Evolutionary conservation across 2,329 filamentous ascomycete genomes (phyloP), one percentile per base, ranked within the genome.

Genomic region (Ascochyta fabae): DNA sequence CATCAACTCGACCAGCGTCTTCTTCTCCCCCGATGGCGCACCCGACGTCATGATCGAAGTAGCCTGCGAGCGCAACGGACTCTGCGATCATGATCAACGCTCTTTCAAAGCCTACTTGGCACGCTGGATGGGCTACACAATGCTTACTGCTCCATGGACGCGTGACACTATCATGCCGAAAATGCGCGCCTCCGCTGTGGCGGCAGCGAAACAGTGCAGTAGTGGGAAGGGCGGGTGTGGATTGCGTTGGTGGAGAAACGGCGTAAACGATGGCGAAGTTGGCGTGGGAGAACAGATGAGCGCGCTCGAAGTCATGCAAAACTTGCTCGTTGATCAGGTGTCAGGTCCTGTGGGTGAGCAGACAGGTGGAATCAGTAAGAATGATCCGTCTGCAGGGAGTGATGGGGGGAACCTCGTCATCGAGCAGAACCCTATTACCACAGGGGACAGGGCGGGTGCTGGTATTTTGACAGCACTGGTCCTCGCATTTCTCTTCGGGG

Each of bases 391-490:
- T 40, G 77, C 76, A 3, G 77, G 77, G 12, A 59, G 52, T 55
- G 67, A 72, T 36, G 56, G 51, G 16, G 66, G 70, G 38, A 58
- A 56, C 35, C 58, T 67, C 1, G 68, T 72, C 3, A 54, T 68
- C 24, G 50, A 56, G 10, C 64, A 64, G 47, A 53, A 69, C 16
- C 45, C 56, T 1, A 80, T 87, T 26, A 84, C 83, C 2, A 79
- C 79, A 0, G 86, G 80, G 6, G 89, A 92, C 65, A 84, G 78
- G 56, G 88, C 84, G 6, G 90, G 88, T 12, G 90, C 89, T 19
- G 84, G 83, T 3, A 82, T 92, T 52, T 58, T 86, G 41, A 92
- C 89, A 1, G 73, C 83, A 3, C 41, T 86, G 6, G 71, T 88
- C 3, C 69, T 90, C 1, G 64, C 80, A 1, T 75, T 79, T 3